Evolutionary conservation across 176 grass and related monocot genomes (phyloP).

Genomic region (Luzula sylvatica): DNA sequence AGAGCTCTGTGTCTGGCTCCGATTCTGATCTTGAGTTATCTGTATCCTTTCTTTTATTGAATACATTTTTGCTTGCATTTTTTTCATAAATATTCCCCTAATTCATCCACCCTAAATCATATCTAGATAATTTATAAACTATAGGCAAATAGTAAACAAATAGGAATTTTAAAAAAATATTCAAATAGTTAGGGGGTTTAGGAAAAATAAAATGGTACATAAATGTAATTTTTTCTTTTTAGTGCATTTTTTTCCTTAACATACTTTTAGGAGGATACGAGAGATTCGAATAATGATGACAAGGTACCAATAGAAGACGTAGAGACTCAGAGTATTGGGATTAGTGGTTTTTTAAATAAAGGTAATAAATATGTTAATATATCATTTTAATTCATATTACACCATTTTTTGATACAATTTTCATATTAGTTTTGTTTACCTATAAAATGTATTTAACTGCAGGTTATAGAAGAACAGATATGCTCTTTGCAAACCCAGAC

Average conservation of each 20-base stretch:
- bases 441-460: conserved; percentile 22
- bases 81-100: conserved; percentile 7
- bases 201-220: too few species aligned
- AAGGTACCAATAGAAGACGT: conserved; percentile 12
- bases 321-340: not conserved
- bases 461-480: conserved; percentile 43
- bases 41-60: conserved; percentile 42
- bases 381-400: not conserved
- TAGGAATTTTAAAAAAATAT: not conserved
- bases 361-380: conserved; percentile 20
- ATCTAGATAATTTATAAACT: conserved; percentile 2
- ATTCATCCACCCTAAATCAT: conserved; percentile 15
- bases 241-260: conserved; percentile 10
- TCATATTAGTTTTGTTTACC: too few species aligned
- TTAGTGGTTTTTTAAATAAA: conserved; percentile 23
- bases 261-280: conserved; percentile 19
- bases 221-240: too few species aligned
- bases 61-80: not conserved
- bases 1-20: conserved; percentile 32
- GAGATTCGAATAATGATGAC: conserved; percentile 14
- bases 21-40: conserved; percentile 42
- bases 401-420: too few species aligned
- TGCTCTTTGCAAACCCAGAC: conserved; percentile 41
- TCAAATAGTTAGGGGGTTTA: too few species aligned
- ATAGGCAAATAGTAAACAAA: conserved; percentile 10